Conservation (phyloP, 345 rosid genomes). For the Citrus hindsii region DNA sequence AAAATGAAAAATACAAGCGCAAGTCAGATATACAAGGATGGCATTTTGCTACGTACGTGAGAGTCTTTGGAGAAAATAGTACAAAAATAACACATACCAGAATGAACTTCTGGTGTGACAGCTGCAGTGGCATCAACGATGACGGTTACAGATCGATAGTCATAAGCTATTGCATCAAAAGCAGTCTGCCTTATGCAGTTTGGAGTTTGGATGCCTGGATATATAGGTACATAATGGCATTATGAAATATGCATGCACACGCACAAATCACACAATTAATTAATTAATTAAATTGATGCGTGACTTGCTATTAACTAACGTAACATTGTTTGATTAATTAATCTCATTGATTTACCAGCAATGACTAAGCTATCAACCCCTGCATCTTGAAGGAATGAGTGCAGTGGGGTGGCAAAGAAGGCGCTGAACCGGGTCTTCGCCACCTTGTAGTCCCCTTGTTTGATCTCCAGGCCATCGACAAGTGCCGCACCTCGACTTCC, state of each 20-base stretch:
- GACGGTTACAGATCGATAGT: neutral
- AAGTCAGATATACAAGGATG: neutral
- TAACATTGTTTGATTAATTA: neutral
- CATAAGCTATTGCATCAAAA: slow-evolving; percentile 63
- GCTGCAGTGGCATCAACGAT: neutral
- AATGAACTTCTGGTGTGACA: neutral
- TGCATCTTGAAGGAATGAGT: slow-evolving; percentile 56
- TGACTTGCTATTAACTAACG: no score
- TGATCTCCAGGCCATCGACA: slow-evolving; percentile 64
- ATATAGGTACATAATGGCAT: neutral
- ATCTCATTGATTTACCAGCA: neutral
- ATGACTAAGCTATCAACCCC: slow-evolving; percentile 50
- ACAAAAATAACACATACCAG: neutral
- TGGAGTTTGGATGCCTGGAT: slow-evolving; percentile 78
- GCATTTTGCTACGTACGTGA: neutral
- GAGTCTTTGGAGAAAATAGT: neutral
- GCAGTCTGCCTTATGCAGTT: slow-evolving; percentile 82
- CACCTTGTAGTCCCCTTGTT: slow-evolving; percentile 72
- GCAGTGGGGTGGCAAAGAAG: slow-evolving; percentile 67
- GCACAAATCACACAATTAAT: neutral
- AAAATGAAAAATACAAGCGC: neutral
- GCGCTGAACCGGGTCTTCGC: slow-evolving; percentile 87
- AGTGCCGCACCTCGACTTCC: slow-evolving; percentile 62
- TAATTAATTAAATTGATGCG: no score
- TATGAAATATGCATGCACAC: neutral